These are phyloP conservation scores for Neoboletus magnificus DNA, from an alignment of 768 basidiomycete genomes.

Conservation along the genomic window DNA sequence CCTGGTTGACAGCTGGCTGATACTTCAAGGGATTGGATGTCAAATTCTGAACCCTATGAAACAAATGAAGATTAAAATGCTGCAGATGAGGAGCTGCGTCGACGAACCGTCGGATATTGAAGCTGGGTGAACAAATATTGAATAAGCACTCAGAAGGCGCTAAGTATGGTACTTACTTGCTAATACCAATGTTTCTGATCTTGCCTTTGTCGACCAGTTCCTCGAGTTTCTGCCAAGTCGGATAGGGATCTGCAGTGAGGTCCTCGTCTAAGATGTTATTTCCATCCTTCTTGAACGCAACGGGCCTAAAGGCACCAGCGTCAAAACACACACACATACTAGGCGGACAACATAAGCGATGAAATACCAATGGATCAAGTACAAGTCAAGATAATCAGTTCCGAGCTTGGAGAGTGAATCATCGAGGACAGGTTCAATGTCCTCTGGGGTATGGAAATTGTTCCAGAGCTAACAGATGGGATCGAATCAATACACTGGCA, in stretches of 20 bases:
- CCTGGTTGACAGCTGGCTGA: constrained; percentile 70
- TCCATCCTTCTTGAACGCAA: constrained; percentile 60
- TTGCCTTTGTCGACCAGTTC: constrained; percentile 76
- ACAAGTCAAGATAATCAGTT: constrained; percentile 74
- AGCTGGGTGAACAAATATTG: constrained; percentile 33
- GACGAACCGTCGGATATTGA: constrained; percentile 52
- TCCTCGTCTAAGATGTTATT: constrained; percentile 46
- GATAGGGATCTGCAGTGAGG: constrained; percentile 67
- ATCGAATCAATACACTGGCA: background rate
- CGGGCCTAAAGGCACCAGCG: constrained; percentile 43
- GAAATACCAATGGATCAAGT: constrained; percentile 73
- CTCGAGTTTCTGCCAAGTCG: constrained; percentile 80
- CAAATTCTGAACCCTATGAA: constrained; percentile 52
- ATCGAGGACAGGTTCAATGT: constrained; percentile 64
- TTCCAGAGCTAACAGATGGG: constrained; percentile 59
- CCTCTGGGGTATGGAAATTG: constrained; percentile 68
- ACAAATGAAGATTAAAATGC: background rate
- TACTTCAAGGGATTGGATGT: constrained; percentile 59
- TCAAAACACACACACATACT: background rate
- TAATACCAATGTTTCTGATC: constrained; percentile 75
- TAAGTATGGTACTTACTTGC: constrained; percentile 52
- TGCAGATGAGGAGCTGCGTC: background rate
- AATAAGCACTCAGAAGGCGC: background rate
- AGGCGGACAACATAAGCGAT: background rate
- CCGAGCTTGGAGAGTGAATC: constrained; percentile 60